Evolutionary conservation across 2,329 filamentous ascomycete species (phyloP).

Genomic region (Pseudocercospora cruenta): DNA sequence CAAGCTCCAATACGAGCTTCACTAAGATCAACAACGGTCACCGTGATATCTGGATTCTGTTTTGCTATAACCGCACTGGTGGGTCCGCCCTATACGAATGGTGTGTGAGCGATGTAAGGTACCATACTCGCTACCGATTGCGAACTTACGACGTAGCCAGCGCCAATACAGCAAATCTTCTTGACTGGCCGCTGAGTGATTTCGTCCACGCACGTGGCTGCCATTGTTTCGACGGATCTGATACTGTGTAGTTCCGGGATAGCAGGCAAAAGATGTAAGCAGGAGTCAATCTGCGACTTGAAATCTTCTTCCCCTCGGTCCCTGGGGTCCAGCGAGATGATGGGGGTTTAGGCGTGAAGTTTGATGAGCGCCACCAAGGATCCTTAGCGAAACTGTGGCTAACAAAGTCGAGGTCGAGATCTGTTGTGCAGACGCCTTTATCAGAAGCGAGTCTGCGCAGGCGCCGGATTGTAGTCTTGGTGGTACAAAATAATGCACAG

Average conservation of each 20-base stretch:
- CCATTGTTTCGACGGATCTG: slow-evolving; percentile 8
- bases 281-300: not conserved
- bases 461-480: not conserved
- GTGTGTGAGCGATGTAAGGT: slow-evolving; percentile 18
- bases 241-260: not conserved
- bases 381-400: not conserved
- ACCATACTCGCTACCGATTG: not conserved
- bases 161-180: slow-evolving; percentile 74
- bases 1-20: slow-evolving; percentile 68
- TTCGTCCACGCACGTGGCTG: not conserved
- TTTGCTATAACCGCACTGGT: slow-evolving; percentile 75
- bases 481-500: not conserved
- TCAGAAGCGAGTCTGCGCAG: not conserved
- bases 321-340: not conserved
- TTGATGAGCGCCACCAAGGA: slow-evolving; percentile 1
- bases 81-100: slow-evolving; percentile 63
- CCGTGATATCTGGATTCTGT: slow-evolving; percentile 70
- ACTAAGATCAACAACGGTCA: slow-evolving; percentile 76
- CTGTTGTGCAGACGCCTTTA: not conserved
- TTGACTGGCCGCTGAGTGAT: slow-evolving; percentile 19
- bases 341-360: not conserved
- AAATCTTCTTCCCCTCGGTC: not conserved
- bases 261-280: not conserved
- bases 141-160: slow-evolving; percentile 70
- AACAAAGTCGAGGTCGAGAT: no score